Conservation (phyloP, 805 yeast genomes). For the Pachysolen tannophilus region DNA sequence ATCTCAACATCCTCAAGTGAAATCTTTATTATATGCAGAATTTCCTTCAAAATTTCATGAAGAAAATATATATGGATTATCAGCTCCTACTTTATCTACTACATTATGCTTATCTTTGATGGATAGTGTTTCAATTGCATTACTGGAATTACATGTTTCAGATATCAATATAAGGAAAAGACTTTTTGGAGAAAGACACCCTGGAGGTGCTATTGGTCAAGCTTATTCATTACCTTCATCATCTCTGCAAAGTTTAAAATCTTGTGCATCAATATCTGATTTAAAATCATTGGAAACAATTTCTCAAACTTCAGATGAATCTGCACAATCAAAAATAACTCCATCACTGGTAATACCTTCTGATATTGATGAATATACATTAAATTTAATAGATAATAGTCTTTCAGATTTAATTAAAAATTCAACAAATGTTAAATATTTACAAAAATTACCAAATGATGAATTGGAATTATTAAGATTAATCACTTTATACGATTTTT, state of each 20-base stretch:
- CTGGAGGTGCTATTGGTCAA: conserved; percentile 86
- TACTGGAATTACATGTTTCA: conserved; percentile 56
- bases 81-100: conserved; percentile 85
- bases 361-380: background rate
- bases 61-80: conserved; percentile 59
- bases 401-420: background rate
- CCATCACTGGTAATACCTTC: no score
- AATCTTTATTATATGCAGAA: conserved; percentile 51
- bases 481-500: background rate
- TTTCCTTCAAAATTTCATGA: conserved; percentile 54
- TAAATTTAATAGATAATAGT: background rate
- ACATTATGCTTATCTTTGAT: conserved; percentile 69
- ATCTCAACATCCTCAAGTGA: conserved; percentile 40
- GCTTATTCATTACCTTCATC: conserved; percentile 18
- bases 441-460: background rate
- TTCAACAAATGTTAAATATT: background rate
- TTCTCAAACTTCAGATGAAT: background rate
- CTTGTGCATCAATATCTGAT: background rate
- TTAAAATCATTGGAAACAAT: background rate
- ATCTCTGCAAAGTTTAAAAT: conserved; percentile 18
- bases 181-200: conserved; percentile 67
- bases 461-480: background rate
- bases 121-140: conserved; percentile 70
- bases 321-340: background rate
- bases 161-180: conserved; percentile 46